These are phyloP conservation scores for Rhizopogon roseolus DNA, from an alignment of 768 basidiomycete genomes.

Conservation along the genomic window DNA sequence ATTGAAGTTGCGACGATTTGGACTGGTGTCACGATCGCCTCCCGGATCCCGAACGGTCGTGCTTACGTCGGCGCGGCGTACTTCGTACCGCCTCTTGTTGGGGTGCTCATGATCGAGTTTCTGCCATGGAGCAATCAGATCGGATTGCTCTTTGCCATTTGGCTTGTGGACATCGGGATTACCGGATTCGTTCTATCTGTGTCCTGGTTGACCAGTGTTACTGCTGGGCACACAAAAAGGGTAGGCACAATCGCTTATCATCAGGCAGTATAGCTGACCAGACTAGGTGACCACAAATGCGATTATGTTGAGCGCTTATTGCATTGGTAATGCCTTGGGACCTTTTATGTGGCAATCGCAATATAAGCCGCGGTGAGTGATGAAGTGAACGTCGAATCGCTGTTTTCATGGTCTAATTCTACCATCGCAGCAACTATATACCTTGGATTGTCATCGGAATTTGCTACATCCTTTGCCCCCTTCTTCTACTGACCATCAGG, in stretches of 20 bases:
- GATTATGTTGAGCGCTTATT: constrained; percentile 70
- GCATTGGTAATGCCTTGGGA: constrained; percentile 58
- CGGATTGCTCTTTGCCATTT: constrained; percentile 51
- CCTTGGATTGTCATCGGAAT: constrained; percentile 76
- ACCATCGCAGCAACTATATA: constrained; percentile 49
- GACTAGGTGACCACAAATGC: constrained; percentile 44
- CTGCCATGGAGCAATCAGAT: constrained; percentile 63
- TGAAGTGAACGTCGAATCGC: neutral
- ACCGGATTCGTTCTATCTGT: constrained; percentile 59
- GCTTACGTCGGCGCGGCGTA: constrained; percentile 58
- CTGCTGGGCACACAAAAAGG: constrained; percentile 69
- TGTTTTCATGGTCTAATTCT: neutral
- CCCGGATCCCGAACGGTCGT: constrained; percentile 49
- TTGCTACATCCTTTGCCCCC: constrained; percentile 53
- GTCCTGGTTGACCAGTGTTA: constrained; percentile 62
- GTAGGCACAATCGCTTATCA: constrained; percentile 34
- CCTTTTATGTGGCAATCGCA: constrained; percentile 75
- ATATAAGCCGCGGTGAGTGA: constrained; percentile 58
- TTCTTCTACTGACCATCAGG: constrained; percentile 47
- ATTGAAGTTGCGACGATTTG: constrained; percentile 69
- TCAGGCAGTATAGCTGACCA: neutral
- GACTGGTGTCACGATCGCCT: constrained; percentile 55
- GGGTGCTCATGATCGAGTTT: constrained; percentile 56
- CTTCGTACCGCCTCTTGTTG: constrained; percentile 61
- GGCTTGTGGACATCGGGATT: constrained; percentile 38